Percentiles rank a stretch among this genome's conserved stretches.
phyloP scores from a whole-genome alignment of 163 green algal species.

The Scenedesmus sp. region DNA sequence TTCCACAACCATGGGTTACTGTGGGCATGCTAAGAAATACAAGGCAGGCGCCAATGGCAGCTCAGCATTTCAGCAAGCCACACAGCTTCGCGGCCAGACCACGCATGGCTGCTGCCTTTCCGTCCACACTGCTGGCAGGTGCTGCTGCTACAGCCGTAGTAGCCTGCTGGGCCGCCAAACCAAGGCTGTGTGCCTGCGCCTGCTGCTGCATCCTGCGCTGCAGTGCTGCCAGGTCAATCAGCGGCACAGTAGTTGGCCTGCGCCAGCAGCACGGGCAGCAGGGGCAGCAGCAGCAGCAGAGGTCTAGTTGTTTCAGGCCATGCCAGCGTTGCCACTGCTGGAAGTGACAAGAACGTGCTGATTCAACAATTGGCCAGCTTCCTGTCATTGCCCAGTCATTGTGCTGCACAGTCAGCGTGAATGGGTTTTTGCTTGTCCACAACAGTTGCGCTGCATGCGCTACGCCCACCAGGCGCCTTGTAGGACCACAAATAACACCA shows the following conservation, averaged over 20 bases:
- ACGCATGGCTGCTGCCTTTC: background rate
- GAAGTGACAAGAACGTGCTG: too few relatives aligned
- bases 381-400: too few relatives aligned
- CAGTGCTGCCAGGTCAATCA: slow-evolving; percentile 34
- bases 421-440: too few relatives aligned
- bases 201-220: background rate
- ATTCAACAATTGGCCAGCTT: too few relatives aligned
- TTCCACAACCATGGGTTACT: too few relatives aligned
- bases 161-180: background rate
- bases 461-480: too few relatives aligned
- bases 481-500: too few relatives aligned
- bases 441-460: too few relatives aligned
- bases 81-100: slow-evolving; percentile 7
- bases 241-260: slow-evolving; percentile 39
- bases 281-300: background rate
- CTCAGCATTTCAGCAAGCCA: background rate
- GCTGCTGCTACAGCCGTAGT: background rate
- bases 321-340: too few relatives aligned
- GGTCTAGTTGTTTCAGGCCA: too few relatives aligned
- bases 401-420: too few relatives aligned
- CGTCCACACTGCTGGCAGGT: background rate
- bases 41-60: background rate
- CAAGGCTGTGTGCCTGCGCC: slow-evolving; percentile 7
- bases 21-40: too few relatives aligned
- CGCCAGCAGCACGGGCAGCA: background rate